Conservation (phyloP, 2,329 filamentous ascomycete species). For the Penicillium sp. region DNA sequence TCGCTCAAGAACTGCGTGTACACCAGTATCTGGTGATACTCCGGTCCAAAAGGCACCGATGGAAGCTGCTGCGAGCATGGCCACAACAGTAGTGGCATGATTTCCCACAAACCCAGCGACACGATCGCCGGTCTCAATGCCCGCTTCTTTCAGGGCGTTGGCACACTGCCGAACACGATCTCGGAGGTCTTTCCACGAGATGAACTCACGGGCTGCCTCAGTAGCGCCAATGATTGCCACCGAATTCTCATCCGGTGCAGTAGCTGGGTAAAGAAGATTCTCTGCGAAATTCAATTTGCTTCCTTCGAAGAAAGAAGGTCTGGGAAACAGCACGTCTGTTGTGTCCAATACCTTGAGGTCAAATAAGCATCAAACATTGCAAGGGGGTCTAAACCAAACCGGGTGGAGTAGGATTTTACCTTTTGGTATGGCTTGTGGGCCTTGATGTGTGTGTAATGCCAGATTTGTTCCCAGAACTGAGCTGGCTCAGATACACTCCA, state of each 20-base stretch:
- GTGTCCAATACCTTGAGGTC: conserved; percentile 64
- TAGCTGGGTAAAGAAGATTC: conserved; percentile 80
- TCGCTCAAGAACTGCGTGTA: conserved; percentile 86
- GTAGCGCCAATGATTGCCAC: conserved; percentile 79
- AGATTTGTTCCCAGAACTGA: conserved; percentile 81
- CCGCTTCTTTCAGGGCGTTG: conserved; percentile 66
- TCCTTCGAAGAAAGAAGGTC: conserved; percentile 80
- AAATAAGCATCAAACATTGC: neutral
- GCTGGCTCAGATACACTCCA: conserved; percentile 81
- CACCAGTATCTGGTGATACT: conserved; percentile 88
- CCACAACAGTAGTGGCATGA: conserved; percentile 81
- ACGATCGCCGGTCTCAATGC: conserved; percentile 63
- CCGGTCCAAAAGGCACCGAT: conserved; percentile 91
- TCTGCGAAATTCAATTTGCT: conserved; percentile 88
- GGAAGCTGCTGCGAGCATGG: conserved; percentile 80
- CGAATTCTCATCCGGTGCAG: conserved; percentile 57
- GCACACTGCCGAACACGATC: conserved; percentile 75
- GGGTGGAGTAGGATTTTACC: conserved; percentile 28
- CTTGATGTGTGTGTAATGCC: conserved; percentile 77
- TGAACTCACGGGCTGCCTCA: conserved; percentile 65
- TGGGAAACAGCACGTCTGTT: conserved; percentile 75
- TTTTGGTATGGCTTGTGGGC: conserved; percentile 60
- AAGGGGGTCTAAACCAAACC: neutral
- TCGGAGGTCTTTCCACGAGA: conserved; percentile 79
- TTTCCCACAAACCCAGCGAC: conserved; percentile 82